A percentile compares a stretch with the other conserved stretches of the same genome.
These are phyloP conservation scores for Leccinum proliferum DNA, from an alignment of 1,284 basidiomycete species.

Conservation along the genomic window DNA sequence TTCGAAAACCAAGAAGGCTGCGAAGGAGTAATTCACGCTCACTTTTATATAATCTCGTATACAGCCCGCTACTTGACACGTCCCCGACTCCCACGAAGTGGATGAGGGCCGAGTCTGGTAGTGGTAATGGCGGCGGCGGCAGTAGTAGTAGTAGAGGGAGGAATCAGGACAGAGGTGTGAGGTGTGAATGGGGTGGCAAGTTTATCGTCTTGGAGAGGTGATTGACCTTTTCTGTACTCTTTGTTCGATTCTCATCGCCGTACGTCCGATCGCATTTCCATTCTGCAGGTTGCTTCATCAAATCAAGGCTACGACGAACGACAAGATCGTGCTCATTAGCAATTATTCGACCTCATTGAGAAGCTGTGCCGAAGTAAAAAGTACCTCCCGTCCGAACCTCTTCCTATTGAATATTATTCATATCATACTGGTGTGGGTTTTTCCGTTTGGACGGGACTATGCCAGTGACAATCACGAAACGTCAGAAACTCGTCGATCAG, in stretches of 20 bases:
- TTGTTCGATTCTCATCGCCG: neutral
- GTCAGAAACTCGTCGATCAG: conserved; percentile 95
- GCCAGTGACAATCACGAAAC: conserved; percentile 73
- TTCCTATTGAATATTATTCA: conserved; percentile 1
- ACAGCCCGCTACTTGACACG: too few species aligned
- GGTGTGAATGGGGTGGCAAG: conserved; percentile 85
- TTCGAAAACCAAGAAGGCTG: too few species aligned
- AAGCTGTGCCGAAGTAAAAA: conserved; percentile 81
- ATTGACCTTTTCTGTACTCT: conserved; percentile 9
- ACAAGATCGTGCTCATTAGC: conserved; percentile 98
- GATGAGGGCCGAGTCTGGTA: too few species aligned
- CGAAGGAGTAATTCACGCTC: too few species aligned
- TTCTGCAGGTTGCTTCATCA: conserved; percentile 75
- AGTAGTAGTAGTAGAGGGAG: conserved; percentile 36
- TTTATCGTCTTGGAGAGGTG: conserved; percentile 93
- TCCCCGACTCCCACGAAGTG: too few species aligned
- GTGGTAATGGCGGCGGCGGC: neutral
- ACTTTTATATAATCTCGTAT: too few species aligned
- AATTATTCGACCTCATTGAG: conserved; percentile 97
- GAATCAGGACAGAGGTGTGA: conserved; percentile 46
- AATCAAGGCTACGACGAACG: conserved; percentile 75
- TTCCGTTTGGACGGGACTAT: conserved; percentile 94
- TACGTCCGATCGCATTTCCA: neutral
- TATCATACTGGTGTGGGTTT: conserved; percentile 68
- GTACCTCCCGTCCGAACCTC: conserved; percentile 36